Percentiles rank a stretch among this genome's conserved stretches.
Evolutionary conservation across 768 basidiomycete species (phyloP).

Genomic region (Tylopilus balloui): DNA sequence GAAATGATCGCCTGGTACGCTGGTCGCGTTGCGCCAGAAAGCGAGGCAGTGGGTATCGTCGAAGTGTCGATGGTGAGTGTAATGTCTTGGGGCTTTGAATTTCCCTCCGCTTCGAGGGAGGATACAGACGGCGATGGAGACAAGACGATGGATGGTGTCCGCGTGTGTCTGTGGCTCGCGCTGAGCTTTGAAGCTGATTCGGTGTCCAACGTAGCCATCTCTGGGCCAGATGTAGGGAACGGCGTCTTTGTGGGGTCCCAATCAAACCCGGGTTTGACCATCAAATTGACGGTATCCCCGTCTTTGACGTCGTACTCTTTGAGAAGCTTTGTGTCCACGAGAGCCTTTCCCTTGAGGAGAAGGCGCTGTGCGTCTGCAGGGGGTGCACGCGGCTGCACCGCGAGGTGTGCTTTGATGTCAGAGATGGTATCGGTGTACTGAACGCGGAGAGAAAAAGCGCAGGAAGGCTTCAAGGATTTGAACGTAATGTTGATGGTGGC

Average conservation of each 20-base stretch:
- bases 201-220: slow-evolving; percentile 17
- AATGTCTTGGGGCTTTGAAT: slow-evolving; percentile 48
- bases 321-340: slow-evolving; percentile 83
- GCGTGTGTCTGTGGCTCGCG: slow-evolving; percentile 45
- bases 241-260: slow-evolving; percentile 51
- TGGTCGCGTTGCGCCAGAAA: slow-evolving; percentile 34
- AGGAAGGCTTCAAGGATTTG: slow-evolving; percentile 88
- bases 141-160: slow-evolving; percentile 74
- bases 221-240: slow-evolving; percentile 22
- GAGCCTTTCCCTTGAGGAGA: slow-evolving; percentile 90
- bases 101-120: slow-evolving; percentile 39
- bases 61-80: slow-evolving; percentile 64
- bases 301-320: slow-evolving; percentile 85
- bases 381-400: slow-evolving; percentile 63
- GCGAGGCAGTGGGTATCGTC: slow-evolving; percentile 42
- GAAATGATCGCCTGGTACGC: slow-evolving; percentile 49
- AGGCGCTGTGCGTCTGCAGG: slow-evolving; percentile 79
- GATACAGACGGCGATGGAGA: slow-evolving; percentile 65
- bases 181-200: slow-evolving; percentile 25
- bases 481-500: slow-evolving; percentile 61
- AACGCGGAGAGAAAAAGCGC: slow-evolving; percentile 66
- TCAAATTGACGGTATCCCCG: slow-evolving; percentile 79
- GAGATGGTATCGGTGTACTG: slow-evolving; percentile 81
- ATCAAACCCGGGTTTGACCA: slow-evolving; percentile 73
- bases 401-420: slow-evolving; percentile 73